Base-by-base conservation (phyloP, 768 basidiomycete genomes). In the Daedaleopsis nitida region DNA sequence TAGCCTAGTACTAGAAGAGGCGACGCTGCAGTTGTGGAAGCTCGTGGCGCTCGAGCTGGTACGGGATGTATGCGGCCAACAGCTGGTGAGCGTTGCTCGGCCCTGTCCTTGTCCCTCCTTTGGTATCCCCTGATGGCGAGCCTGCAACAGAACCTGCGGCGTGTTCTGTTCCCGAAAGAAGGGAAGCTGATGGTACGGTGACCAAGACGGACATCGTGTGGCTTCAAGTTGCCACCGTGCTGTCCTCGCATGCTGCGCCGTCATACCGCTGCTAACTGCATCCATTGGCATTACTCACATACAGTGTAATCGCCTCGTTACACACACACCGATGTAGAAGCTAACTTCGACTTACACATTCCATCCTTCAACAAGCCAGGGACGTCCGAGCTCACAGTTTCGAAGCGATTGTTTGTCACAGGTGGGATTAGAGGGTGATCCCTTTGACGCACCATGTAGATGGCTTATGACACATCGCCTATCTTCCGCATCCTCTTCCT, bases 51-150 rank as follows among this genome's bases (percentile, higher is more conserved):
- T 86, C 68, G 88, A 90, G 64, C 75, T 88, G 11, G 86, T 89
- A 13, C 87, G 89, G 27, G 83, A 78, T 66, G 86, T 87, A 82
- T 89, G 87, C 89, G 27, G 89, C 76, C 88, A 88, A 72, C 88
- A 86, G 74, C 72, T 91, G 71, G 89, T 86, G 44, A 53, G 73
- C 52, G 17, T 10, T 38, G 12, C 24, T 38, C 27, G 3, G 8
- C n/a, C n/a, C n/a, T n/a, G n/a, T n/a, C 12, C 13, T 17, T 17
- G 39, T 42, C 10, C 23, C 2, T 21, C 21, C 14, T 6, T 24
- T 43, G 12, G 57, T 47, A 69, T 73, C 38, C 42, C 53, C 1
- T 14, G 37, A 45, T 16, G 37, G 16, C 3, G 47, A 13, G 48
- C 17, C 13, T 32, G 19, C 35, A 3, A 11, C 66, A 91, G 88